These are phyloP conservation scores for Kazachstania psychrophila DNA, from an alignment of 805 yeast species.

Conservation along the genomic window DNA sequence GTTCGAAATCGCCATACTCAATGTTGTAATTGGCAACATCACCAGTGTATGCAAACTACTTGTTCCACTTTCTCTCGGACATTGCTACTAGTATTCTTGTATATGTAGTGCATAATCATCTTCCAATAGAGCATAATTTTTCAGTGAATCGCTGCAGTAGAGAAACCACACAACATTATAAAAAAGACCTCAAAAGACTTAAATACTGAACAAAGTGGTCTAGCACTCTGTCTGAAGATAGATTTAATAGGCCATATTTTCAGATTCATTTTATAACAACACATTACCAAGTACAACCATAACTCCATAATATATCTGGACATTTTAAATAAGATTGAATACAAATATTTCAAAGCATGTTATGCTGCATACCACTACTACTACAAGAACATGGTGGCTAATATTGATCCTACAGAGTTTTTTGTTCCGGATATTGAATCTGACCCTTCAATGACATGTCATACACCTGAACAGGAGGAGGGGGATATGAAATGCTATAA, in stretches of 20 bases:
- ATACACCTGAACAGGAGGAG: too few relatives aligned
- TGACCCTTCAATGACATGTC: too few relatives aligned
- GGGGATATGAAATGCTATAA: not conserved
- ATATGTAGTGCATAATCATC: not conserved
- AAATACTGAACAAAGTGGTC: too few relatives aligned
- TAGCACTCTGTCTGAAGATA: too few relatives aligned
- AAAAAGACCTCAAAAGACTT: too few relatives aligned
- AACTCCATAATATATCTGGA: not conserved
- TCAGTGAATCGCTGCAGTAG: too few relatives aligned
- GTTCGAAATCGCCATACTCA: constrained; percentile 3
- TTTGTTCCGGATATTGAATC: too few relatives aligned
- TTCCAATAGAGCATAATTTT: too few relatives aligned
- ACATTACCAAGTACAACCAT: too few relatives aligned
- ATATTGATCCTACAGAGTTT: not conserved
- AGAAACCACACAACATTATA: too few relatives aligned
- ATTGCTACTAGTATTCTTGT: not conserved
- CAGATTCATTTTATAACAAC: too few relatives aligned
- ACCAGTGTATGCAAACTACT: constrained; percentile 4
- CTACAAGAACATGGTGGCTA: not conserved
- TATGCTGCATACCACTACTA: not conserved
- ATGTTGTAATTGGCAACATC: constrained; percentile 3
- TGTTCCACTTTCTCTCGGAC: not conserved
- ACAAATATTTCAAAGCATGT: not conserved
- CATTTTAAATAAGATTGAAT: not conserved
- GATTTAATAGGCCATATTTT: too few relatives aligned